Evolutionary conservation across 2,329 filamentous ascomycete genomes (phyloP).

Genomic region (Fulvia fulva): DNA sequence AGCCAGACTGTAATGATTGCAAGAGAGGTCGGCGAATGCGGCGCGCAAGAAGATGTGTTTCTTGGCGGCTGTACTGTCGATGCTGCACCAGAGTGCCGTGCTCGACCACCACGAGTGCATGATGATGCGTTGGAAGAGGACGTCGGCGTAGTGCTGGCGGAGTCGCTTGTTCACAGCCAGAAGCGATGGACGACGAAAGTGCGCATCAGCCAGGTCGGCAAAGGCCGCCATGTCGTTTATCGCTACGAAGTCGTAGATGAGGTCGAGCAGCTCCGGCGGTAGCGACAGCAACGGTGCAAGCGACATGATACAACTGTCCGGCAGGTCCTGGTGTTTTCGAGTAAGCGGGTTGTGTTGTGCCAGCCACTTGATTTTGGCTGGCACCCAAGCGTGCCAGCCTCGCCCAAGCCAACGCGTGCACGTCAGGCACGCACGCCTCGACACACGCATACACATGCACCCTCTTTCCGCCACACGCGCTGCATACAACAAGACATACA

Average conservation of each 20-base stretch:
- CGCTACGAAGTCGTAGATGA: slow-evolving; percentile 13
- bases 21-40: slow-evolving; percentile 9
- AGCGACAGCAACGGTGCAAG: slow-evolving; percentile 6
- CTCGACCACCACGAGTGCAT: slow-evolving; percentile 12
- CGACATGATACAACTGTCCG: neutral
- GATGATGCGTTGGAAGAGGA: slow-evolving; percentile 12
- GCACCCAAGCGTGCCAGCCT: neutral
- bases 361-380: neutral
- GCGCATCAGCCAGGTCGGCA: slow-evolving; percentile 2
- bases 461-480: neutral
- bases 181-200: slow-evolving; percentile 7
- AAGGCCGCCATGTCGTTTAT: slow-evolving; percentile 9
- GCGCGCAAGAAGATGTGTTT: slow-evolving; percentile 7
- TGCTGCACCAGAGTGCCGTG: slow-evolving; percentile 10
- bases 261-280: slow-evolving; percentile 15
- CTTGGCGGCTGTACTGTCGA: slow-evolving; percentile 9
- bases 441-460: neutral
- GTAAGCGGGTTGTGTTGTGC: neutral
- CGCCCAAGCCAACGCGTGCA: neutral
- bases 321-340: neutral
- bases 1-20: slow-evolving; percentile 12
- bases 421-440: neutral
- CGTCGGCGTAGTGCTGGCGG: slow-evolving; percentile 11
- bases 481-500: neutral
- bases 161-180: slow-evolving; percentile 9